Evolutionary conservation across 192 early-diverging fungal species (phyloP).

Genomic region (Allomyces arbusculus): DNA sequence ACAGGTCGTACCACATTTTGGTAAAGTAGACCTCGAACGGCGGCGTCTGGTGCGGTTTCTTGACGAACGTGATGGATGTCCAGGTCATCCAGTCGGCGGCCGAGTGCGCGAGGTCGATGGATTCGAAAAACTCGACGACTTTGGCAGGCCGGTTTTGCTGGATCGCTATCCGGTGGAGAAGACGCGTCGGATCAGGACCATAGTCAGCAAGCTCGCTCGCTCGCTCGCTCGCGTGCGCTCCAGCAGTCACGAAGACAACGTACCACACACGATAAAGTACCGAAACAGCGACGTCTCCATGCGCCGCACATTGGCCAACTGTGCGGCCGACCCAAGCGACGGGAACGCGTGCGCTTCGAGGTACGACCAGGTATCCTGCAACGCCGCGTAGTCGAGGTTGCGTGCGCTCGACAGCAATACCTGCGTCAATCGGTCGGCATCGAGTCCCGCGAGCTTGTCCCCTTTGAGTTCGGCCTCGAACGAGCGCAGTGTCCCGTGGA

Average conservation of each 20-base stretch:
- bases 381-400: not conserved
- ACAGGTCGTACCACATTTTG: not conserved
- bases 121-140: not conserved
- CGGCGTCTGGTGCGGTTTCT: not conserved
- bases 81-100: not conserved
- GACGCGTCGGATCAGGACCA: not conserved
- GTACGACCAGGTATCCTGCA: not conserved
- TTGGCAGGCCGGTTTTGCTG: not conserved
- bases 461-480: not conserved
- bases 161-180: not conserved
- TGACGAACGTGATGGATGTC: not conserved
- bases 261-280: not conserved
- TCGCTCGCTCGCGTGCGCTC: too few species aligned
- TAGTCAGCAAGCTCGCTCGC: too few species aligned
- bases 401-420: not conserved
- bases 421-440: not conserved
- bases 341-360: not conserved
- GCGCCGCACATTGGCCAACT: not conserved
- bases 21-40: not conserved
- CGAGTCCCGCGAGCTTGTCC: not conserved
- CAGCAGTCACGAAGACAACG: not conserved
- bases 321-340: not conserved
- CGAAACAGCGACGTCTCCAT: not conserved
- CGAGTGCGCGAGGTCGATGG: not conserved
- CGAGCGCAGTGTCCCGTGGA: not conserved